These are phyloP conservation scores for Acer saccharum DNA, from an alignment of 345 rosid species.

Conservation along the genomic window DNA sequence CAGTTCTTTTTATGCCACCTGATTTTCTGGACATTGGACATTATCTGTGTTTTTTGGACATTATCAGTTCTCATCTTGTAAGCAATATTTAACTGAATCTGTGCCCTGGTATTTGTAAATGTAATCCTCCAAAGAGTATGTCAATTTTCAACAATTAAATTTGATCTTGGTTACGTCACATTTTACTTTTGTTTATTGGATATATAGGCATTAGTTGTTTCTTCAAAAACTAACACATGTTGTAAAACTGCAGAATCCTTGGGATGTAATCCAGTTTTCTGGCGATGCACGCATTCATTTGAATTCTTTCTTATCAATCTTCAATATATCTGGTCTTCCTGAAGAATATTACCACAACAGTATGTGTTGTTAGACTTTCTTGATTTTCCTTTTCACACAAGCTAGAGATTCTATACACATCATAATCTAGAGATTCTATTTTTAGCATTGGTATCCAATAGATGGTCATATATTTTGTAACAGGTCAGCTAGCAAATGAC, in stretches of 20 bases:
- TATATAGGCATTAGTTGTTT: not conserved
- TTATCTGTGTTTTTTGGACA: not conserved
- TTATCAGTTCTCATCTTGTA: not conserved
- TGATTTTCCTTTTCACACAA: not conserved
- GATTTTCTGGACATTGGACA: not conserved
- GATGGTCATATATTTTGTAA: slow-evolving; percentile 10
- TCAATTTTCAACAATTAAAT: not conserved
- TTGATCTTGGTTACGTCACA: not conserved
- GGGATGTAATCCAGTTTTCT: slow-evolving; percentile 79
- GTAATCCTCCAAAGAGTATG: not conserved
- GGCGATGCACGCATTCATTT: slow-evolving; percentile 77
- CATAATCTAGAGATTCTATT: not conserved
- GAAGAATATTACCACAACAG: slow-evolving; percentile 81
- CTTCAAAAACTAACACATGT: not conserved
- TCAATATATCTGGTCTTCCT: slow-evolving; percentile 80
- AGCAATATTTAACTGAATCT: not conserved
- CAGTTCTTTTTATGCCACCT: not conserved
- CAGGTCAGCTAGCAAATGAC: slow-evolving; percentile 49
- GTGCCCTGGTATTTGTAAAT: not conserved
- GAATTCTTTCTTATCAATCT: slow-evolving; percentile 80
- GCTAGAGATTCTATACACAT: not conserved
- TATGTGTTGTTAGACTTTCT: slow-evolving; percentile 28
- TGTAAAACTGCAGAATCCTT: slow-evolving; percentile 74
- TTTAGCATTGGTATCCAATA: not conserved
- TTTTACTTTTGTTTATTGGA: not conserved